These are phyloP conservation scores for Chlamydomonas applanata DNA, from an alignment of 139 green algal genomes.

Conservation along the genomic window DNA sequence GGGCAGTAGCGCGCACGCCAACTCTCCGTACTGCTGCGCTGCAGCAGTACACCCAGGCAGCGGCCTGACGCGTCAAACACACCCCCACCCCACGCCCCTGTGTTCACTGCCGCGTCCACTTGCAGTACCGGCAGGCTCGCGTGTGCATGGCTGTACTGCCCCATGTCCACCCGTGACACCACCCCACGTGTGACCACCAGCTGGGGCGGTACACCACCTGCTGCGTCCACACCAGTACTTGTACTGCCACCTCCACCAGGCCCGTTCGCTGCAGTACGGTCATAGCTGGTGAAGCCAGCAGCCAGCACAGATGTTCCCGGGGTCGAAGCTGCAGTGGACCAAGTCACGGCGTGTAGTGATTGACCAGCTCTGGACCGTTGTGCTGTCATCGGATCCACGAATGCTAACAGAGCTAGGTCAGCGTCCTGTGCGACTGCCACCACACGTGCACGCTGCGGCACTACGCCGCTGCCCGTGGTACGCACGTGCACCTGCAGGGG, in stretches of 20 bases:
- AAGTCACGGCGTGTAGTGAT: too few relatives aligned
- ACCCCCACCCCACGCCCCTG: not conserved
- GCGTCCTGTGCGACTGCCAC: not conserved
- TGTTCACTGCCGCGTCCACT: not conserved
- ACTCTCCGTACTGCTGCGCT: not conserved
- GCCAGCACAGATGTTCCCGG: too few relatives aligned
- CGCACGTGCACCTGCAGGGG: conserved; percentile 3
- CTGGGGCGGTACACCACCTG: not conserved
- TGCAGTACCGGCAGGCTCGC: not conserved
- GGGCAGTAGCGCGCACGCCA: not conserved
- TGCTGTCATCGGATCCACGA: not conserved
- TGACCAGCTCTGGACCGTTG: not conserved
- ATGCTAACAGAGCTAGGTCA: not conserved
- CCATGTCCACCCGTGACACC: not conserved
- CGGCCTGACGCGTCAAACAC: not conserved
- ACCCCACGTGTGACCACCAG: not conserved
- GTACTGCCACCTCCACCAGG: too few relatives aligned
- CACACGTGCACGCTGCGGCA: not conserved
- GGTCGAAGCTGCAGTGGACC: too few relatives aligned
- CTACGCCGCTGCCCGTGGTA: not conserved
- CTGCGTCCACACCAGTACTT: not conserved
- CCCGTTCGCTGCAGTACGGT: too few relatives aligned
- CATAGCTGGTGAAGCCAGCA: too few relatives aligned
- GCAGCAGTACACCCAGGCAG: not conserved
- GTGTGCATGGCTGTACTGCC: conserved; percentile 5